Percentiles rank a stretch among this genome's conserved stretches.
Conservation (phyloP, 176 grass and related monocot species). For the Oryza meyeriana region DNA sequence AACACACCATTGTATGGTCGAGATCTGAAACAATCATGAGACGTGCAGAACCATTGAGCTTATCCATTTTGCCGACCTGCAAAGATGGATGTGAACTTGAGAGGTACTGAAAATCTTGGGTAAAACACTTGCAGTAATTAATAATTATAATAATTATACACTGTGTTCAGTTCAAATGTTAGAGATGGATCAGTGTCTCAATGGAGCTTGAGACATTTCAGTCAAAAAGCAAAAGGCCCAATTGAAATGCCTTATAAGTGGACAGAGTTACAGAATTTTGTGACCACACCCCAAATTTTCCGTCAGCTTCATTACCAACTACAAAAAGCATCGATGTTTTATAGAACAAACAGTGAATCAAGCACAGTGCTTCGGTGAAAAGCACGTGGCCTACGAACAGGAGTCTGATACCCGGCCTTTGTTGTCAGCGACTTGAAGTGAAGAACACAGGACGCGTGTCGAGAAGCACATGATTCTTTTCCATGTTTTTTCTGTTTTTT, state of each 20-base stretch:
- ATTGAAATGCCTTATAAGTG: neutral
- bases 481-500: too few relatives aligned
- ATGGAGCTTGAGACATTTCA: too few relatives aligned
- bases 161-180: neutral
- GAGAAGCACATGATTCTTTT: neutral
- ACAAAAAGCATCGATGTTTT: neutral
- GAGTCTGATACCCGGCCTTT: neutral
- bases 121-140: neutral
- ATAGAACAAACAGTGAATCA: neutral
- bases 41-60: constrained; percentile 66
- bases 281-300: neutral
- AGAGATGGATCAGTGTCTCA: neutral
- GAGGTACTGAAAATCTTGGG: neutral
- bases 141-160: neutral
- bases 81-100: neutral
- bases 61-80: constrained; percentile 66
- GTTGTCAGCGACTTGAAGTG: neutral
- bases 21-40: constrained; percentile 99
- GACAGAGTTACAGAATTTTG: neutral
- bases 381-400: neutral
- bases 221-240: neutral
- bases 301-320: neutral
- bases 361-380: neutral
- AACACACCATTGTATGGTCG: constrained; percentile 86
- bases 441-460: neutral